phyloP scores from a whole-genome alignment of 352 stramenopile genomes.

The Phytophthora meadii region DNA sequence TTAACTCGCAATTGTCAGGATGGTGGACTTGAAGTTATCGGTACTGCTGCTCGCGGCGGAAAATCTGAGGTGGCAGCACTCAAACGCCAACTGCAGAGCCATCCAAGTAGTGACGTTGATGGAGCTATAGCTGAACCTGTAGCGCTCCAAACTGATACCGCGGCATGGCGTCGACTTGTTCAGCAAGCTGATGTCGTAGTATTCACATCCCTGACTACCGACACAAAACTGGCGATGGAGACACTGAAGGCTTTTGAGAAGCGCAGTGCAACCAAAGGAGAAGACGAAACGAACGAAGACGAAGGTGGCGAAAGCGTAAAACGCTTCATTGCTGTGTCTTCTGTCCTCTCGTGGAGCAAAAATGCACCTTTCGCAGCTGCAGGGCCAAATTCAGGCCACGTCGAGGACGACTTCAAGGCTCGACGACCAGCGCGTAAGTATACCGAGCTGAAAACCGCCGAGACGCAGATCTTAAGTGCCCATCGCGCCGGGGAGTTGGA shows the following conservation, averaged over 20 bases:
- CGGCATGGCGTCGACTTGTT: slow-evolving; percentile 60
- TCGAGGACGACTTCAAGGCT: slow-evolving; percentile 82
- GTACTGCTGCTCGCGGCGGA: slow-evolving; percentile 45
- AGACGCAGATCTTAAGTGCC: slow-evolving; percentile 86
- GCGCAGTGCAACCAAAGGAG: slow-evolving; percentile 20
- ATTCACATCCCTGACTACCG: slow-evolving; percentile 55
- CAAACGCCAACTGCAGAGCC: slow-evolving; percentile 67
- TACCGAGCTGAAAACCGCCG: slow-evolving; percentile 78
- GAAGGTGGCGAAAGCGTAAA: slow-evolving; percentile 43
- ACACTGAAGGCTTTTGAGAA: slow-evolving; percentile 77
- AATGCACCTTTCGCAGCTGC: slow-evolving; percentile 59
- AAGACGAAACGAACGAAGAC: slow-evolving; percentile 45
- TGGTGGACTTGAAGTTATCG: slow-evolving; percentile 72
- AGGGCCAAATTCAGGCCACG: slow-evolving; percentile 47
- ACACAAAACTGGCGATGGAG: slow-evolving; percentile 68
- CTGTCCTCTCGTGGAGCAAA: slow-evolving; percentile 83
- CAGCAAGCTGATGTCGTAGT: slow-evolving; percentile 62
- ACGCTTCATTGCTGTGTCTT: slow-evolving; percentile 81
- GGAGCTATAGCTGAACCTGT: slow-evolving; percentile 62
- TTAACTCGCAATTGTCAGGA: slow-evolving; percentile 65
- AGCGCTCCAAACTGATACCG: slow-evolving; percentile 51
- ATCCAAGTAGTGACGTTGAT: slow-evolving; percentile 59
- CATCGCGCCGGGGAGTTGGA: slow-evolving; percentile 66
- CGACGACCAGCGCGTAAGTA: slow-evolving; percentile 76
- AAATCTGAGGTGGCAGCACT: slow-evolving; percentile 49